Evolutionary conservation across 2,329 filamentous ascomycete species (phyloP).

Genomic region (Graphilbum ipis-grandicollis): DNA sequence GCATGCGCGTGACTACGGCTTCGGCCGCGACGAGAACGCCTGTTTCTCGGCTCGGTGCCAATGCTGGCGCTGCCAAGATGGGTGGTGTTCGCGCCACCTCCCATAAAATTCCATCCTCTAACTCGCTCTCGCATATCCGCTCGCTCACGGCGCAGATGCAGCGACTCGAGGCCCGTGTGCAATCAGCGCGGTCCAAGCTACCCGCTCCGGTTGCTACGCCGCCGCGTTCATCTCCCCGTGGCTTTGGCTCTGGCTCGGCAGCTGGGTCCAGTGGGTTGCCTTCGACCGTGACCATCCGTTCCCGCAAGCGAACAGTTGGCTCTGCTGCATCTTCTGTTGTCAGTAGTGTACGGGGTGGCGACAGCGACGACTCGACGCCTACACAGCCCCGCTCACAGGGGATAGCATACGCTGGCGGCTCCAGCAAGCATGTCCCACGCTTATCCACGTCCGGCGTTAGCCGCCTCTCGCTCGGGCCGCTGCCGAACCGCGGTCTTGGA

Average conservation of each 20-base stretch:
- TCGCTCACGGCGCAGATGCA: conserved; percentile 94
- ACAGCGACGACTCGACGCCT: conserved; percentile 32
- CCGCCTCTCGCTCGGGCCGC: conserved; percentile 44
- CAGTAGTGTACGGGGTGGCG: conserved; percentile 10
- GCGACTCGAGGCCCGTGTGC: conserved; percentile 81
- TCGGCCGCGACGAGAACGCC: conserved; percentile 28
- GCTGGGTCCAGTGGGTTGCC: conserved; percentile 28
- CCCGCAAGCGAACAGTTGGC: conserved; percentile 49
- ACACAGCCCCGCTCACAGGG: conserved; percentile 18
- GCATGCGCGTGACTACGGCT: conserved; percentile 23
- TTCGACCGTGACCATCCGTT: conserved; percentile 45
- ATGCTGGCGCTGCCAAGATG: conserved; percentile 28
- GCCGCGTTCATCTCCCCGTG: conserved; percentile 65
- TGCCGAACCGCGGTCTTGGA: conserved; percentile 35
- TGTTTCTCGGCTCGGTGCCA: conserved; percentile 24
- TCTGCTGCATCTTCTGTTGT: conserved; percentile 28
- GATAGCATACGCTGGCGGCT: neutral
- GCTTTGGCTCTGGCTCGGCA: too few species aligned
- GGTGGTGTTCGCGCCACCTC: conserved; percentile 25
- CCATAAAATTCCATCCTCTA: conserved; percentile 36
- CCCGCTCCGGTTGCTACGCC: conserved; percentile 66
- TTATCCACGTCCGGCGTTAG: conserved; percentile 46
- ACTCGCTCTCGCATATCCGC: conserved; percentile 81
- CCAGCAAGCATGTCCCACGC: conserved; percentile 31
- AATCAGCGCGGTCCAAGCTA: conserved; percentile 78